Evolutionary conservation across 2,329 filamentous ascomycete species (phyloP).

Genomic region (Didymosphaeria variabile): DNA sequence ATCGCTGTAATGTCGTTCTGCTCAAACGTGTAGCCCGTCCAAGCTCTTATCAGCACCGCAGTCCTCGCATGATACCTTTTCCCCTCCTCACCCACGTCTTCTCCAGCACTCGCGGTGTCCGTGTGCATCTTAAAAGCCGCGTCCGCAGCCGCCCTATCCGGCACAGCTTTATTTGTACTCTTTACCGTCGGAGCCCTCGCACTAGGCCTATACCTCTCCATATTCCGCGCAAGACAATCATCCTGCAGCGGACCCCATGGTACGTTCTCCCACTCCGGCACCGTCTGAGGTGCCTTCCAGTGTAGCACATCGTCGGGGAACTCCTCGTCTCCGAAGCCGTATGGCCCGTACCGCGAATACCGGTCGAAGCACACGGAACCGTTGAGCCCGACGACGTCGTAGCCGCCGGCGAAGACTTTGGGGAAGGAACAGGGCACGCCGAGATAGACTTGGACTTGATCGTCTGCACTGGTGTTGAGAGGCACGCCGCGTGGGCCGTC

Average conservation of each 20-base stretch:
- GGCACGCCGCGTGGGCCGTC: conserved; percentile 64
- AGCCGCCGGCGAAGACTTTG: conserved; percentile 47
- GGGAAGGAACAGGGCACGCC: conserved; percentile 61
- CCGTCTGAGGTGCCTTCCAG: conserved; percentile 48
- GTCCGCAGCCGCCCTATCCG: conserved; percentile 35
- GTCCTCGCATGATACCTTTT: conserved; percentile 54
- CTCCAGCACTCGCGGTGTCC: conserved; percentile 40
- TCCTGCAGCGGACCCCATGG: conserved; percentile 77
- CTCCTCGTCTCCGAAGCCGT: conserved; percentile 65
- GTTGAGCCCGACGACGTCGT: conserved; percentile 50
- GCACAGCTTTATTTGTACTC: conserved; percentile 38
- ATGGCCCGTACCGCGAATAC: conserved; percentile 62
- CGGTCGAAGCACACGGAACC: conserved; percentile 71
- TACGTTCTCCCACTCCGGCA: conserved; percentile 69
- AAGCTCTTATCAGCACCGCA: conserved; percentile 57
- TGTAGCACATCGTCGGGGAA: conserved; percentile 57
- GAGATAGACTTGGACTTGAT: conserved; percentile 69
- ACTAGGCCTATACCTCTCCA: conserved; percentile 63
- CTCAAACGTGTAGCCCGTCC: conserved; percentile 58
- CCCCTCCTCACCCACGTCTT: conserved; percentile 23
- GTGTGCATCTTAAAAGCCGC: conserved; percentile 41
- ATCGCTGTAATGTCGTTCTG: conserved; percentile 58
- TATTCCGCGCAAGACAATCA: conserved; percentile 71
- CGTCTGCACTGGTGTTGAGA: conserved; percentile 66
- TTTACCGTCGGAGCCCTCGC: conserved; percentile 52